Base-by-base conservation (phyloP, 176 grass and related monocot species). In the Pontederia paniculata region DNA sequence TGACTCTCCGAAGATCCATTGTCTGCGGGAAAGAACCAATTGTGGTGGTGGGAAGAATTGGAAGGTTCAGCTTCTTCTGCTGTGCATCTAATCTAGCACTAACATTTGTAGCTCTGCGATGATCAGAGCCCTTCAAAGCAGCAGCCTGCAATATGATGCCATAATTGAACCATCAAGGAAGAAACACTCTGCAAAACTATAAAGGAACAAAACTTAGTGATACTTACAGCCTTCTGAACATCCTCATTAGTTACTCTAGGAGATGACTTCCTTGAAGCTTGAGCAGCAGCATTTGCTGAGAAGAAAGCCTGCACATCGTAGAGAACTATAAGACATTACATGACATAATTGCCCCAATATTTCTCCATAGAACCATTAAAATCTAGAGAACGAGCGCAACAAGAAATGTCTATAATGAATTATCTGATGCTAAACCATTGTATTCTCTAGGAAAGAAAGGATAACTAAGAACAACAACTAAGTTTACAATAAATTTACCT, bases 51-150 rank as follows among this genome's bases (percentile, higher is more conserved):
- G 89, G 89, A 67, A 95, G 89, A 43, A 89, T 37, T 6, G 89
- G 89, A 69, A 95, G 84, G 76, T 95, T 95, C 4, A 95, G 89
- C 73, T 95, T 75, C 78, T 85, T 95, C 73, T 95, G 89, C 41
- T 95, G 89, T 6, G 81, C 81, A 59, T 89, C 81, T 69, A 95
- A 69, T 51, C 89, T 88, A 21, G 76, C 53, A 54, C 70, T 80
- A 43, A 89, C 89, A 54, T 63, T 78, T 58, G 89, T 85, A 19
- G 67, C 78, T 55, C 89, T 81, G 23, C 84, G 78, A 60, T 95
- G 89, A 50, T 95, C 89, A 75, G 89, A 95, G 16, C 81, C 78
- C 78, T 70, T 85, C 18, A 95, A 69, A 66, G 73, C 85, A 80
- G 66, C 76, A 23, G 89, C 89, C 89, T 95, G 70, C 9, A 74